Evolutionary conservation across 2,329 filamentous ascomycete species (phyloP), one percentile per base, ranked within the genome.

Genomic region (Pseudocercospora fijiensis): DNA sequence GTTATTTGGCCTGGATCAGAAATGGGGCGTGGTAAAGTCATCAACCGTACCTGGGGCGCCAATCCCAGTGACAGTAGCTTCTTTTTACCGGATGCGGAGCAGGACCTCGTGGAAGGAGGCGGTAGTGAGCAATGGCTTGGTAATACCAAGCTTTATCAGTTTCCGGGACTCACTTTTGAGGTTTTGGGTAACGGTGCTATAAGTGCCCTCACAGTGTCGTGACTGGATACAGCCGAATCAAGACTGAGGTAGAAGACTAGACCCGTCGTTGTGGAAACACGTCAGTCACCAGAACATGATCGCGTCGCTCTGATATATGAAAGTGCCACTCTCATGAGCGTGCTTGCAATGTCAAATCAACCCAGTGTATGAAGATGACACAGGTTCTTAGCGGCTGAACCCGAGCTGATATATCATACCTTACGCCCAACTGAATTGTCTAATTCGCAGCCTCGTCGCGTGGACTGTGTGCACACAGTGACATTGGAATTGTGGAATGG

Each of bases 141-240:
- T 20, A 90, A 89, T 61, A 96, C 93, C 16, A 94, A 93, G 66
- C 78, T 99, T 27, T 98, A 92, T 79, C 93, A 94, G 1, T 97
- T 97, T 73, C 94, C 95, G 0, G 94, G 95, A 0, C 80, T 98
- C 77, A 87, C 97, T 53, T 98, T 99, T 79, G 95, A 99, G 79
- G 94, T 99, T 27, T 79, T 98, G 76, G 93, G 91, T 86, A 97
- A 96, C 74, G 92, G 91, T 3, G 89, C 87, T 65, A 90, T 99
- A 24, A 96, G 92, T 77, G 90, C 91, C 26, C 82, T 98, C 75
- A 98, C 94, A 9, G 69, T 74, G 10, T 68, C 66, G 47, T 74
- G 61, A 71, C 16, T 22, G 49, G 11, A 18, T 13, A 6, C 1
- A 8, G 3, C 13, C 20, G 45, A 51, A 51, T 3, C 9, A 9